Evolutionary conservation across 1,284 basidiomycete species (phyloP), one percentile per base, ranked within the genome.

Genomic region (Trametes pubescens): DNA sequence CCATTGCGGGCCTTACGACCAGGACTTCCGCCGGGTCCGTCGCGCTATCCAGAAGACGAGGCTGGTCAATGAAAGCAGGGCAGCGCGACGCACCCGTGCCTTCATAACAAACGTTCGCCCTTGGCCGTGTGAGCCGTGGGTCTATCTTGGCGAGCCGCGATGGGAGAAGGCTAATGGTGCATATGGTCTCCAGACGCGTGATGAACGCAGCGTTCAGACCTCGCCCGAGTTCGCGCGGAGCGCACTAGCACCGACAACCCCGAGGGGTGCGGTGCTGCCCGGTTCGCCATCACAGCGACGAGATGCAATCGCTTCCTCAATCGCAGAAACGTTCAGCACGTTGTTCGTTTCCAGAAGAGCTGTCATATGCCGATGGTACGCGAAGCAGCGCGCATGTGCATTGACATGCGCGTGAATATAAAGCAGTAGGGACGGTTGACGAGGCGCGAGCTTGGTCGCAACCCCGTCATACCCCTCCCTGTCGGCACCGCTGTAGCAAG

Each of bases 21-120:
- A 22, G 14, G 35, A 21, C 40, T 43, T 43, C 40, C 43, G 26
- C 40, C n/a, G 34, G 38, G 22, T 26, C 29, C 38, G 21, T 35
- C 38, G 21, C 51, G 6, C 40, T 16, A n/a, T 43, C 40, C 18
- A 43, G 16, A 43, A 43, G 2, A 16, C 40, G 3, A 10, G 14
- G 2, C 18, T 16, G 18, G 40, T 43, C 40, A 43, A n/a, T 43
- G 16, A 13, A 16, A 38, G 37, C 37, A 22, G 26, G 5, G 4
- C 49, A 18, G 7, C 49, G 13, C 9, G 18, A 35, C 32, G 6
- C 18, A 40, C 35, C 35, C 24, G 40, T 34, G 26, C 13, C 29
- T 43, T 1, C 43, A 16, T 37, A n/a, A 53, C 29, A 29, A 52
- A 59, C 58, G 58, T 59, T 59, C 58, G 51, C 43, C 22, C 21